phyloP scores from a whole-genome alignment of 2,329 filamentous ascomycete species.

The Didymella exigua region DNA sequence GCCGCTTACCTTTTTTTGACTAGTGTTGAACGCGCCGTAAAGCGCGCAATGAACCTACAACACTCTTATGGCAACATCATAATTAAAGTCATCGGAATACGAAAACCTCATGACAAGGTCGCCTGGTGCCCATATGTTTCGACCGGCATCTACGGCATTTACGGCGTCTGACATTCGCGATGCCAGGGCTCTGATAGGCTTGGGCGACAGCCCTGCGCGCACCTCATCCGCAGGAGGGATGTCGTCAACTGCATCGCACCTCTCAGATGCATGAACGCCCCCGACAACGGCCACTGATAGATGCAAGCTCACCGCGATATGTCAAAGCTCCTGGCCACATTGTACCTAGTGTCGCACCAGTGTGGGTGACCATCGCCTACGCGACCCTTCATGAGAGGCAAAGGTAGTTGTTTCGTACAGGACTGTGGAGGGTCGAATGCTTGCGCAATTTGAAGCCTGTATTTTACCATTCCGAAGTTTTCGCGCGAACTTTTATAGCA shows the following conservation, averaged over 20 bases:
- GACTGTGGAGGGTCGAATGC: neutral
- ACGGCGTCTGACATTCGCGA: neutral
- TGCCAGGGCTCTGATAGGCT: neutral
- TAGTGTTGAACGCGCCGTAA: no score
- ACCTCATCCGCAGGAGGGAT: slow-evolving; percentile 15
- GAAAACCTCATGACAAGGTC: no score
- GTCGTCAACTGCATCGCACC: slow-evolving; percentile 14
- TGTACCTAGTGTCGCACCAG: neutral
- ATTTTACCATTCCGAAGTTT: slow-evolving; percentile 17
- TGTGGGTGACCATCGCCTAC: neutral
- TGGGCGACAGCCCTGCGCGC: neutral
- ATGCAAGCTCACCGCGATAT: neutral
- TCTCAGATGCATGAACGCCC: neutral
- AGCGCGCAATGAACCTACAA: no score
- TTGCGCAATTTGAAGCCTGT: slow-evolving; percentile 22
- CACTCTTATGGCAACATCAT: no score
- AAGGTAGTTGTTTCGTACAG: neutral
- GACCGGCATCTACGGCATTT: slow-evolving; percentile 2
- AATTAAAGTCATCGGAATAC: no score
- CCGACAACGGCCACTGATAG: slow-evolving; percentile 1
- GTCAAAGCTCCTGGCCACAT: slow-evolving; percentile 1
- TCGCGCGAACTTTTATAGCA: neutral
- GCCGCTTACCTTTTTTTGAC: no score
- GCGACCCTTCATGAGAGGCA: neutral
- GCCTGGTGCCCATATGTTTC: no score